phyloP scores from a whole-genome alignment of 257 asterid genomes.

The Nemophila menziesii region DNA sequence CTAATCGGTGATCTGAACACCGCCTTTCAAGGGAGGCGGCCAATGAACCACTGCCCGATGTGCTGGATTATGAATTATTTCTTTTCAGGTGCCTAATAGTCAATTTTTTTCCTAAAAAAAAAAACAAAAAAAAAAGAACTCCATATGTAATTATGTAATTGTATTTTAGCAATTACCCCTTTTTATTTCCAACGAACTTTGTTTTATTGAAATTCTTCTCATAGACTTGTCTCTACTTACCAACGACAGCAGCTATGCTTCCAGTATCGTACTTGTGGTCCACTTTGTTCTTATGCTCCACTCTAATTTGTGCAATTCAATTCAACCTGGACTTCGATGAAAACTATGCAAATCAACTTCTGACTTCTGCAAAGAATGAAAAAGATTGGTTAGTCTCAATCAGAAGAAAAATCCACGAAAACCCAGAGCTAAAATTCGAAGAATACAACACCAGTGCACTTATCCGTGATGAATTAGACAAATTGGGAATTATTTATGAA shows the following conservation, averaged over 20 bases:
- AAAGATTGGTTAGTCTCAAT: constrained; percentile 49
- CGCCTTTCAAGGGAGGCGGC: no score
- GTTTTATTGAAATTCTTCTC: no score
- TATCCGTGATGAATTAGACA: constrained; percentile 53
- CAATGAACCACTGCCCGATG: no score
- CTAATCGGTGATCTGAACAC: no score
- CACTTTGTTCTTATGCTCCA: constrained; percentile 12
- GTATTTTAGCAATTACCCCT: no score
- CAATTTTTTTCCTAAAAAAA: no score
- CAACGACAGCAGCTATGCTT: constrained; percentile 15
- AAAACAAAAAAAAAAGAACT: no score
- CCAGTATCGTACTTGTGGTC: constrained; percentile 5
- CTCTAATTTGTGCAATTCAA: constrained; percentile 1
- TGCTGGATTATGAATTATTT: no score
- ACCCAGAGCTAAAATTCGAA: constrained; percentile 65
- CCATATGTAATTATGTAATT: no score
- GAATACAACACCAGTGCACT: constrained; percentile 74
- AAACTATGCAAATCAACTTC: constrained; percentile 34
- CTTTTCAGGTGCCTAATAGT: no score
- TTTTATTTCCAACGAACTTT: no score
- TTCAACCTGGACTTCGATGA: constrained; percentile 9
- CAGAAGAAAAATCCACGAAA: constrained; percentile 72
- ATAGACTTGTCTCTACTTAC: not conserved
- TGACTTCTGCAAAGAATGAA: constrained; percentile 36
- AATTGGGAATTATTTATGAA: constrained; percentile 44